Percentiles rank a stretch among this genome's conserved stretches.
phyloP scores from a whole-genome alignment of 176 grass and related monocot genomes.

The sorghum (Sorghum bicolor) region DNA sequence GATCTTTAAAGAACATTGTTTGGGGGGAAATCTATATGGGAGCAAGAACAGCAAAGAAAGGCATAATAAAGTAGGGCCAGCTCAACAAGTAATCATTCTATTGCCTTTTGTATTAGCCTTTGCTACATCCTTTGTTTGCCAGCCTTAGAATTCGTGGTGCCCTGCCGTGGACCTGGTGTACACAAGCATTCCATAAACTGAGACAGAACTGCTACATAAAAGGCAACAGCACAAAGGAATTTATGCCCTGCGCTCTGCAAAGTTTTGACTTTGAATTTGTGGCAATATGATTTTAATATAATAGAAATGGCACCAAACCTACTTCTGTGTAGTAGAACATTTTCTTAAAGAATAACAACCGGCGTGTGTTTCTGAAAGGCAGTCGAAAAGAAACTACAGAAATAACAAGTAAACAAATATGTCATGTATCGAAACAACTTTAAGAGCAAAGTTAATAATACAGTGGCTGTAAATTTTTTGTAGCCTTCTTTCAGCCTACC shows the following conservation, averaged over 20 bases:
- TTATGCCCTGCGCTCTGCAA: not conserved
- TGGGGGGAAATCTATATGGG: not conserved
- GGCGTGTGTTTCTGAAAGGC: not conserved
- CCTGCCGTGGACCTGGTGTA: slow-evolving; percentile 41
- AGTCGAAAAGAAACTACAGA: too few relatives aligned
- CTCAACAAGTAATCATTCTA: slow-evolving; percentile 50
- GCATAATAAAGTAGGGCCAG: slow-evolving; percentile 48
- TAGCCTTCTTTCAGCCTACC: too few relatives aligned
- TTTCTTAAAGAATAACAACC: not conserved
- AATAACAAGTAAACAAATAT: too few relatives aligned
- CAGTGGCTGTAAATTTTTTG: too few relatives aligned
- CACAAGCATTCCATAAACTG: not conserved
- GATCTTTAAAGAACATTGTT: not conserved
- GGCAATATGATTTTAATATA: not conserved
- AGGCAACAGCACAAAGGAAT: not conserved
- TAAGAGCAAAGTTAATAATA: too few relatives aligned
- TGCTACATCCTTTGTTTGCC: slow-evolving; percentile 44
- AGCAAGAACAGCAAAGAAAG: slow-evolving; percentile 22
- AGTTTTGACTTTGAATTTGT: slow-evolving; percentile 23
- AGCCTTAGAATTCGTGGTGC: slow-evolving; percentile 35
- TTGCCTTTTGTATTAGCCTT: slow-evolving; percentile 48
- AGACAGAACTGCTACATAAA: not conserved
- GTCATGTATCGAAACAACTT: too few relatives aligned
- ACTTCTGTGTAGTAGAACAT: not conserved
- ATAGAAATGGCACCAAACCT: not conserved